phyloP scores from a whole-genome alignment of 1,139 yeast species.

The Kodamaea ohmeri region DNA sequence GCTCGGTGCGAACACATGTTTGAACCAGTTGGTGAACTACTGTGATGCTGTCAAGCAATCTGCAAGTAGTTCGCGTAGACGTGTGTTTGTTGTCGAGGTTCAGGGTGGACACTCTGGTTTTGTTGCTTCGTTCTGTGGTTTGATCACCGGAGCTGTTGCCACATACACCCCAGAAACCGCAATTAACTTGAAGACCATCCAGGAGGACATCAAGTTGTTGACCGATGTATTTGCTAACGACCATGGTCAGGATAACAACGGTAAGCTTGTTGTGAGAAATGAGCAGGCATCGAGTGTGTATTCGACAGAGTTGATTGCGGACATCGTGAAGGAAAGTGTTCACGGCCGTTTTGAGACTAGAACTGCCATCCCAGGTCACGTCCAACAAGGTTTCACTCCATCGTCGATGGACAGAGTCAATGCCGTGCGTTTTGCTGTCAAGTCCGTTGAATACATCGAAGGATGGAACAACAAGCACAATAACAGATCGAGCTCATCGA shows the following conservation, averaged over 20 bases:
- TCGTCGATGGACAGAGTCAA: constrained; percentile 92
- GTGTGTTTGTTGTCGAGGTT: constrained; percentile 80
- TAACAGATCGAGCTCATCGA: too few relatives aligned
- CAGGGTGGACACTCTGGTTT: constrained; percentile 86
- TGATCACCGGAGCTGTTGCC: constrained; percentile 72
- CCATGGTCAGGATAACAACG: constrained; percentile 63
- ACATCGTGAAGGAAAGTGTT: constrained; percentile 77
- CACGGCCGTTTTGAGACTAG: constrained; percentile 80
- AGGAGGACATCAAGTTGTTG: constrained; percentile 58
- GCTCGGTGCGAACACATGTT: constrained; percentile 74
- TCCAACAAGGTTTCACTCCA: constrained; percentile 96
- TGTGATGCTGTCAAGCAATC: constrained; percentile 79
- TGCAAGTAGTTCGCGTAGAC: constrained; percentile 74
- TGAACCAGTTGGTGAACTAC: constrained; percentile 69
- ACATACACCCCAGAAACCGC: constrained; percentile 76
- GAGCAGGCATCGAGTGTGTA: constrained; percentile 82
- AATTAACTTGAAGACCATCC: constrained; percentile 54
- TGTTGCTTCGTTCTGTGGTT: constrained; percentile 66
- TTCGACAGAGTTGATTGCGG: constrained; percentile 77
- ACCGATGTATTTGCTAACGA: constrained; percentile 56
- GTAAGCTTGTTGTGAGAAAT: constrained; percentile 81
- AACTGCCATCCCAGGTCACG: constrained; percentile 97
- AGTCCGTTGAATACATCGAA: constrained; percentile 85
- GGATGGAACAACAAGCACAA: constrained; percentile 21
- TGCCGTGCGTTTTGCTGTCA: constrained; percentile 86